Evolutionary conservation across 1,284 basidiomycete genomes (phyloP), one percentile per base, ranked within the genome.

Genomic region (Apiotrichum siamense): DNA sequence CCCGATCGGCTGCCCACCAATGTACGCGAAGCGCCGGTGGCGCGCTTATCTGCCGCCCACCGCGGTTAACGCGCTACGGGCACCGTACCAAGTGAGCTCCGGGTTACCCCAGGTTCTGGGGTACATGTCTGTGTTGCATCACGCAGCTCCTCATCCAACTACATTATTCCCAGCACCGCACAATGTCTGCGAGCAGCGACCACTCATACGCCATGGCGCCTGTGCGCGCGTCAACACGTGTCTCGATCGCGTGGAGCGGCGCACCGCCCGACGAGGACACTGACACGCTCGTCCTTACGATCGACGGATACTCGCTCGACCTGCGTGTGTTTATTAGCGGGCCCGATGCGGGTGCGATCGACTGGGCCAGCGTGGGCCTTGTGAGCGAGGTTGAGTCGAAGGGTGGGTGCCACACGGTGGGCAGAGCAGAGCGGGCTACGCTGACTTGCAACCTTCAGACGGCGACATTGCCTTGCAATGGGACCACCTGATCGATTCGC

Each of bases 281-380:
- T 3, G 65, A 69, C 33, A 69, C 66, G 7, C 57, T 69, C 26
- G 65, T 69, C 18, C 55, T 70, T 35, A 69, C 68, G 11, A 60
- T 67, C 23, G 47, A 62, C n/a, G 54, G 49, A 10, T 60, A 52
- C 33, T 63, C 58, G 7, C 52, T 70, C 38, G 66, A 70, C 43
- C 55, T 70, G 9, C 58, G 66, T 4, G 60, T 65, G 9, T 61
- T 60, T 43, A 55, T 32, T 21, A 11, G 31, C 2, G 65, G 60
- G 9, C 42, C 56, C 3, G 51, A 52, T 12, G 44, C 41, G 35
- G 64, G 60, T 1, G 40, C 25, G 25, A 62, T 66, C 10, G 63
- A 66, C 25, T 66, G 66, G 62, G 54, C 55, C 3, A 63, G 58
- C 4, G 58, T 61, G 0, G 61, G 60, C 4, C 35, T 39, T 13